Evolutionary conservation across 2,329 filamentous ascomycete genomes (phyloP).

Genomic region (Nemania sp.): DNA sequence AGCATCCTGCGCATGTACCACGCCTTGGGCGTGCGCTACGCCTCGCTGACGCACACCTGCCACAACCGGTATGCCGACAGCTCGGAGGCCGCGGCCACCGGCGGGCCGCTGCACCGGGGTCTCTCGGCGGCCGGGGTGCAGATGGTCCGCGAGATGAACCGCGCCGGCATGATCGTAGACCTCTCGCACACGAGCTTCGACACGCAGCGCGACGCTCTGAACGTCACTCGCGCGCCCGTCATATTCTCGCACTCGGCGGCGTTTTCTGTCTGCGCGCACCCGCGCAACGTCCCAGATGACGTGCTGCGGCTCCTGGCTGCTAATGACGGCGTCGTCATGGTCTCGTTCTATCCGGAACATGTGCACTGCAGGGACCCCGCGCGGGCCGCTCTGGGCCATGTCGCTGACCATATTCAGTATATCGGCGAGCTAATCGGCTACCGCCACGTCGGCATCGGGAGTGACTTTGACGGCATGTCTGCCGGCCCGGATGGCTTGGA

Average conservation of each 20-base stretch:
- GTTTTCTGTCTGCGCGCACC: constrained; percentile 35
- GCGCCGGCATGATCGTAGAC: constrained; percentile 43
- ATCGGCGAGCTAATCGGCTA: constrained; percentile 41
- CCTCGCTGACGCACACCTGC: constrained; percentile 43
- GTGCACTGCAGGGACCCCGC: constrained; percentile 32
- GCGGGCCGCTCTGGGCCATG: constrained; percentile 40
- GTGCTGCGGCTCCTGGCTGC: constrained; percentile 26
- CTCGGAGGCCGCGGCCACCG: constrained; percentile 23
- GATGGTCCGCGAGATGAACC: constrained; percentile 43
- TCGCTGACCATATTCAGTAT: constrained; percentile 42
- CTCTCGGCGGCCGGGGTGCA: constrained; percentile 35
- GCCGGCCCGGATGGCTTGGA: constrained; percentile 37
- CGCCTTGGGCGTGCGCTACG: constrained; percentile 44
- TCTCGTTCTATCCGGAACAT: constrained; percentile 39
- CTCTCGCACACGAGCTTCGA: constrained; percentile 39
- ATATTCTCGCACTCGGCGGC: constrained; percentile 41
- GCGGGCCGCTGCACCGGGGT: constrained; percentile 32
- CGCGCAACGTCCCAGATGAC: constrained; percentile 47
- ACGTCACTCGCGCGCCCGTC: constrained; percentile 35
- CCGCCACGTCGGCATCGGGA: constrained; percentile 44
- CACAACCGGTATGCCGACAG: constrained; percentile 40
- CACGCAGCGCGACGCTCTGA: constrained; percentile 38
- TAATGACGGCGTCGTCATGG: constrained; percentile 48
- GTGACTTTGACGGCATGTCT: constrained; percentile 43
- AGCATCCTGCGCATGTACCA: constrained; percentile 41